Evolutionary conservation across 768 basidiomycete species (phyloP), one percentile per base, ranked within the genome.

Genomic region (Gautieria morchelliformis): DNA sequence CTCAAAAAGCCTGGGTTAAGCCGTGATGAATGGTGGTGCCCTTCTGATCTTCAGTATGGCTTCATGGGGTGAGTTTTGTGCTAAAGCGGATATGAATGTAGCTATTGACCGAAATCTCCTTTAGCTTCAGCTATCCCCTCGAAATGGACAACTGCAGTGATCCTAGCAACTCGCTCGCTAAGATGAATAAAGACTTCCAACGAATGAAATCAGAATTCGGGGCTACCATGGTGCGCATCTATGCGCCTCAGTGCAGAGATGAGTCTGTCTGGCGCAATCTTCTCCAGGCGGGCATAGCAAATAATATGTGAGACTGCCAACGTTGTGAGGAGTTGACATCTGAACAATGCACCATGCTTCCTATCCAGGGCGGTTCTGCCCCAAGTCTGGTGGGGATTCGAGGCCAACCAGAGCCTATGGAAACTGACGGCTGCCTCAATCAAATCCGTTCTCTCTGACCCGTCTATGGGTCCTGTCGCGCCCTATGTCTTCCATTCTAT

Each of bases 401-500:
- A 55, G 10, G 22, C 19, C 20, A 48, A 59, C 42, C 58, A 59
- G 24, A 40, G 22, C 33, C 47, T 59, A 6, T 63, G 63, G 63
- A 41, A 44, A 11, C 39, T 37, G 11, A 48, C 53, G 1, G 59
- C 59, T 22, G 41, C 24, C 12, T 52, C 56, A 8, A 49, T 63
- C 42, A 51, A 56, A 33, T 46, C 48, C 7, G 53, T 63, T 24
- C 58, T 62, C 35, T 49, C 53, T 15, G 55, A 46, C 9, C 58
- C 61, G 1, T 5, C n/a, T 0, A 40, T 50, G 30, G 53, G 53
- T 3, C 17, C 51, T 1, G 20, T 63, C 17, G 63, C 63, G 3
- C 63, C 61, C 14, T 63, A 58, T 44, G 59, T 63, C 19, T 60
- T 63, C 20, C 59, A 63, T 35, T 62, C 61, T 12, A 59, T 60